Evolutionary conservation across 129 eudicot genomes (phyloP).

Genomic region (Flaveria sonorensis): DNA sequence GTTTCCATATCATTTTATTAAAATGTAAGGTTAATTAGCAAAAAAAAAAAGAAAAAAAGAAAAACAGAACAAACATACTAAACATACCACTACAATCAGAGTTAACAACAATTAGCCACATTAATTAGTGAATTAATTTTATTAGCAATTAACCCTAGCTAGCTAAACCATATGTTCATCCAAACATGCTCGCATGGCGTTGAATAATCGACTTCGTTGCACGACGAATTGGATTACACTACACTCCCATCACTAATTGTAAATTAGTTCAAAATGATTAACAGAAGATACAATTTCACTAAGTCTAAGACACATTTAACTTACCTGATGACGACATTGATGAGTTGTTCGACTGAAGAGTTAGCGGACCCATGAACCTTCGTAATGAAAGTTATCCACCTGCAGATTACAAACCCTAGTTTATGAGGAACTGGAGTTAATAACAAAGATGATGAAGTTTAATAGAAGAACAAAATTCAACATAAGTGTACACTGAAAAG

Average conservation of each 20-base stretch:
- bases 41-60: too few species aligned
- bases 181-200: not conserved
- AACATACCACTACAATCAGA: not conserved
- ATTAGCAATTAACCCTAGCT: not conserved
- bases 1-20: not conserved
- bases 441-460: not conserved
- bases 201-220: too few species aligned
- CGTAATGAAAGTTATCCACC: conserved; percentile 9
- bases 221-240: not conserved
- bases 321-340: conserved; percentile 49
- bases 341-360: conserved; percentile 47
- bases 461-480: not conserved
- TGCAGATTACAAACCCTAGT: conserved; percentile 8
- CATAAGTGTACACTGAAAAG: too few species aligned
- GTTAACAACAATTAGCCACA: not conserved
- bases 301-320: not conserved
- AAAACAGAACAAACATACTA: not conserved
- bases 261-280: not conserved
- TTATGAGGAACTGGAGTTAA: not conserved
- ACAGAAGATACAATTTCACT: not conserved
- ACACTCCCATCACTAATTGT: not conserved
- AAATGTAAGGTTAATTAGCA: not conserved
- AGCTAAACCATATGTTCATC: not conserved
- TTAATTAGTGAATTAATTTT: too few species aligned
- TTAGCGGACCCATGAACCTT: conserved; percentile 46